Percentiles rank a stretch among this genome's conserved stretches.
Conservation (phyloP, 176 grass and related monocot species). For the Musa troglodytarum region DNA sequence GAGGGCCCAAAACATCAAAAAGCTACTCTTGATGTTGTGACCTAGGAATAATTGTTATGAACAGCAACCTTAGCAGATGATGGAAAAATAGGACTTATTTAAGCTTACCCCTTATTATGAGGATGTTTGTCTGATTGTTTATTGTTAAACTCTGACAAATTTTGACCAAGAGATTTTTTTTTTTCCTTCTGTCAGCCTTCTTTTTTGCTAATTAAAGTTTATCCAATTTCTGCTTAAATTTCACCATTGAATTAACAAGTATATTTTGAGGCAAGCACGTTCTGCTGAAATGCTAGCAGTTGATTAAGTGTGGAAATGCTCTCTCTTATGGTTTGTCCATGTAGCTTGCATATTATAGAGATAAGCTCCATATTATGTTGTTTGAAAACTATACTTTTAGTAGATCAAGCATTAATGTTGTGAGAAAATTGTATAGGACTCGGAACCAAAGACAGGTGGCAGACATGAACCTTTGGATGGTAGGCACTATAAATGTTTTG, state of each 20-base stretch:
- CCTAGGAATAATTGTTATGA: no score
- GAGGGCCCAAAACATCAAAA: no score
- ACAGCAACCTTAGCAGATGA: no score
- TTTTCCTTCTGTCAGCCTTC: not conserved
- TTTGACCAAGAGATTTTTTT: not conserved
- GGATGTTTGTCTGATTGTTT: not conserved
- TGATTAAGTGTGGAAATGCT: no score
- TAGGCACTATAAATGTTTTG: constrained; percentile 21
- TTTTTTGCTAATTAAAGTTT: not conserved
- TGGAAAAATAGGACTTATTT: not conserved
- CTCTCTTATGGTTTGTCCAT: no score
- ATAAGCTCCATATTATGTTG: no score
- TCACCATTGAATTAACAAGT: no score
- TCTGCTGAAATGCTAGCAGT: no score
- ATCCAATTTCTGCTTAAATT: not conserved
- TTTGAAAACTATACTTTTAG: not conserved
- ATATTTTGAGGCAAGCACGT: no score
- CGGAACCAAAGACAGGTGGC: constrained; percentile 46
- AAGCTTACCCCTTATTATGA: not conserved
- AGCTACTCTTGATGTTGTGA: no score
- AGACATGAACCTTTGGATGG: constrained; percentile 37
- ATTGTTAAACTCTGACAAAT: not conserved
- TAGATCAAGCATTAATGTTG: not conserved
- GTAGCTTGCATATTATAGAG: no score
- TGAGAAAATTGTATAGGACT: constrained; percentile 28